Base-by-base conservation (phyloP, 108 stramenopile genomes). In the Skeletonema menzelii region DNA sequence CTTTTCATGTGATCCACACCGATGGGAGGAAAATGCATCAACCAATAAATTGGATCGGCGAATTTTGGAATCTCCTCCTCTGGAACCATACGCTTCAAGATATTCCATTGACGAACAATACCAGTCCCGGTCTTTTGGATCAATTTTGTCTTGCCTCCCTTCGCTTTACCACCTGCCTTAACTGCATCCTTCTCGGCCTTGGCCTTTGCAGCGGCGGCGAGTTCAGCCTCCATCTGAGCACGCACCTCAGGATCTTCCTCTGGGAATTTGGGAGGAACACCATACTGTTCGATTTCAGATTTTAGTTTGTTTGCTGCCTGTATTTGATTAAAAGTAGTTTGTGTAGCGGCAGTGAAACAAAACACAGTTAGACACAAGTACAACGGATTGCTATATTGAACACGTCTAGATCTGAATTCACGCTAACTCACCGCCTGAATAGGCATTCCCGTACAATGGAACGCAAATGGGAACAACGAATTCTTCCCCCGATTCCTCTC, bases 361-460 rank as follows among this genome's bases (percentile, higher is more conserved):
- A 53, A 22, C 24, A 2, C 0, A 8, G 8, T 53, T 53, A 53
- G 49, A 37, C 35, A 37, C 35, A 37, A 10, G 12, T 0, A 37
- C 12, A 12, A 37, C 35, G 10, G 10, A 12, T 10, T 0, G 11
- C 35, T 37, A 12, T 1, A 37, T 37, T 35, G 8, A 53, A 53
- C 19, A 12, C 19, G 44, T n/a, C 2, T 17, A 17, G 8, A 37
- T 17, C 44, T n/a, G 44, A 46, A 15, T 46, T n/a, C 44, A 46
- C 14, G 19, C 17, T 13, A 22, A 85, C 91, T 72, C 79, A 91
- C 91, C 61, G 96, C 97, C 89, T 98, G 97, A 76, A 99, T 99
- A 20, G 99, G 99, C 97, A 98, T 98, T 56, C 99, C 99, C 1
- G 99, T 99, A 81, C 97, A 98, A 86, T 99, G 99, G 72, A 98